These are phyloP conservation scores for Botrytis tulipae DNA, from an alignment of 2,329 filamentous ascomycete genomes.

Conservation along the genomic window DNA sequence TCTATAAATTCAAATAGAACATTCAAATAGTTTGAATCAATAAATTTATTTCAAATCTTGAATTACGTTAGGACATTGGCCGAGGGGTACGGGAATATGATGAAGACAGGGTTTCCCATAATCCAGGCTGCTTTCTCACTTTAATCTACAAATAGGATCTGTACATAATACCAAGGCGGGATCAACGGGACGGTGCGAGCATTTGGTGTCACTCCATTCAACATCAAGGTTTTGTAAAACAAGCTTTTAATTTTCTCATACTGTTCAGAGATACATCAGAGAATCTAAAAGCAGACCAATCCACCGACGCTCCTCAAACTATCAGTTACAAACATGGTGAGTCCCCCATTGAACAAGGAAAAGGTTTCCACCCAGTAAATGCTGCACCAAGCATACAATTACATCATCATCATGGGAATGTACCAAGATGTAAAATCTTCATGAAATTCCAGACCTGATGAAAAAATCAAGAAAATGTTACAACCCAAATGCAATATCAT, in stretches of 20 bases:
- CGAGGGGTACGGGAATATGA: background rate
- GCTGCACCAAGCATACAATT: slow-evolving; percentile 35
- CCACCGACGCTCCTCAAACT: slow-evolving; percentile 29
- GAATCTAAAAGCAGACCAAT: slow-evolving; percentile 33
- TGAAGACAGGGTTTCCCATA: background rate
- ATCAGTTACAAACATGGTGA: slow-evolving; percentile 36
- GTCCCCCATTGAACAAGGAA: slow-evolving; percentile 11
- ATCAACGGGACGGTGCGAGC: slow-evolving; percentile 1
- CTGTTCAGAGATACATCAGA: slow-evolving; percentile 26
- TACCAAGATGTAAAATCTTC: slow-evolving; percentile 28
- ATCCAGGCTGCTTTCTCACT: background rate
- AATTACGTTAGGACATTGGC: background rate
- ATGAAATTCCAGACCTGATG: slow-evolving; percentile 28
- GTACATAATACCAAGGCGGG: slow-evolving; percentile 3
- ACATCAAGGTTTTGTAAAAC: background rate
- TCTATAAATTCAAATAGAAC: background rate
- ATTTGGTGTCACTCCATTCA: background rate
- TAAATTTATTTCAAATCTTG: background rate
- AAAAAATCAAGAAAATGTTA: slow-evolving; percentile 32
- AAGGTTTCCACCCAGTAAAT: slow-evolving; percentile 26
- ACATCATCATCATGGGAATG: slow-evolving; percentile 33
- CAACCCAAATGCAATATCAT: slow-evolving; percentile 35
- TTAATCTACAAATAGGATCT: background rate
- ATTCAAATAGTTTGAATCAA: background rate
- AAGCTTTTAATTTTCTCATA: slow-evolving; percentile 15